Base-by-base conservation (phyloP, 139 green algal species). In the Coelastrella sp. region DNA sequence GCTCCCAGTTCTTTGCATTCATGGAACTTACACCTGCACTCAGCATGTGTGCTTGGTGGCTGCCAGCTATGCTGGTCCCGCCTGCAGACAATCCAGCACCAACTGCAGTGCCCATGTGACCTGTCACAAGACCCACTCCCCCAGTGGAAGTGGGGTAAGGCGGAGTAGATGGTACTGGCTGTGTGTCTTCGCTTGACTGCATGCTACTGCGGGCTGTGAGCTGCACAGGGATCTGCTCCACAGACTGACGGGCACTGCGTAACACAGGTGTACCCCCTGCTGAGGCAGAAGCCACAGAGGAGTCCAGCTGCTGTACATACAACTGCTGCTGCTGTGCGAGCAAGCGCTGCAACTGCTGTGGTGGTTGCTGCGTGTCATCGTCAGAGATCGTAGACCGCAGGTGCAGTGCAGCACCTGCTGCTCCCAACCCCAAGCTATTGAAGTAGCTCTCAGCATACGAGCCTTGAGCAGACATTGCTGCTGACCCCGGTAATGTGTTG, bases 1-100 rank as follows among this genome's bases (percentile, higher is more conserved):
- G 57, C 34, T 93, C 90, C 76, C 90, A 93, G 80, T 93, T 93
- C 35, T 84, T 66, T 8, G 79, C 83, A 41, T 76, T 60, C 25
- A 78, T 82, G 76, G n/a, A 82, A 84, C 35, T 32, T 45, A 38
- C 9, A 53, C 23, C 57, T 32, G 19, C 38, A 21, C 45, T 69
- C 35, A 38, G 15, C 69, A 40, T 40, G 9, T 50, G 57, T 2
- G 57, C 53, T 15, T 32, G 30, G 5, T 60, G n/a, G 5, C 35
- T 63, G 30, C 51, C 48, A 66, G 38, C 40, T 2, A 35, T 32
- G 34, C 57, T 48, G 27, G n/a, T 40, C 37, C 51, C 77, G 6
- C 77, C 60, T 40, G 32, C 77, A 57, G 60, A 37, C 0, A 8
- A 40, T 37, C 50, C 35, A 37, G 64, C 40, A 35, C 8, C 5